Evolutionary conservation across 441 rosid species (phyloP).

Genomic region (Erodium chrysanthum): DNA sequence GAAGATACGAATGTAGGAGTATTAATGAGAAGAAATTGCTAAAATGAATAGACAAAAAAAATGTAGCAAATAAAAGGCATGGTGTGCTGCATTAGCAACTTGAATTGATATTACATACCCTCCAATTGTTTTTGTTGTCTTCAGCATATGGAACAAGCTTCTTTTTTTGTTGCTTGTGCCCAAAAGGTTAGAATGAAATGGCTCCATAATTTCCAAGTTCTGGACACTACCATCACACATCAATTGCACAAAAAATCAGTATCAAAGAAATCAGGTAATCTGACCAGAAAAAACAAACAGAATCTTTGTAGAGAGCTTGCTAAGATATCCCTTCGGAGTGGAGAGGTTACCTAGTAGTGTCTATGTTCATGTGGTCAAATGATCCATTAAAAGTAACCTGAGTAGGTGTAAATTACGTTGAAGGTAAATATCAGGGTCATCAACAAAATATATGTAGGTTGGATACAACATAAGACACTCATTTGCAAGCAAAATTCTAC

Average conservation of each 20-base stretch:
- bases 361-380: slow-evolving; percentile 92
- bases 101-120: slow-evolving; percentile 44
- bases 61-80: slow-evolving; percentile 18
- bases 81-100: slow-evolving; percentile 17
- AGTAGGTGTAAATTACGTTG: slow-evolving; percentile 17
- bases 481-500: background rate
- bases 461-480: slow-evolving; percentile 2
- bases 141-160: slow-evolving; percentile 90
- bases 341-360: slow-evolving; percentile 70
- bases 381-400: slow-evolving; percentile 98
- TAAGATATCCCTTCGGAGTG: background rate
- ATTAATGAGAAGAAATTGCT: background rate
- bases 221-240: slow-evolving; percentile 49
- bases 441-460: slow-evolving; percentile 16
- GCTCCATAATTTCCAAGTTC: slow-evolving; percentile 86
- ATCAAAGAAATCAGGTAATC: slow-evolving; percentile 13
- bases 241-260: slow-evolving; percentile 20
- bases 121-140: slow-evolving; percentile 90
- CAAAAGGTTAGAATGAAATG: slow-evolving; percentile 68
- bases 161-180: slow-evolving; percentile 90
- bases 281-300: slow-evolving; percentile 1
- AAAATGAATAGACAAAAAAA: slow-evolving; percentile 9
- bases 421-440: slow-evolving; percentile 16
- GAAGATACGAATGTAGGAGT: background rate
- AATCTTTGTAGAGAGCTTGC: slow-evolving; percentile 12